Conservation (phyloP, 75 land plant genomes). For the Gnetum montanum region DNA sequence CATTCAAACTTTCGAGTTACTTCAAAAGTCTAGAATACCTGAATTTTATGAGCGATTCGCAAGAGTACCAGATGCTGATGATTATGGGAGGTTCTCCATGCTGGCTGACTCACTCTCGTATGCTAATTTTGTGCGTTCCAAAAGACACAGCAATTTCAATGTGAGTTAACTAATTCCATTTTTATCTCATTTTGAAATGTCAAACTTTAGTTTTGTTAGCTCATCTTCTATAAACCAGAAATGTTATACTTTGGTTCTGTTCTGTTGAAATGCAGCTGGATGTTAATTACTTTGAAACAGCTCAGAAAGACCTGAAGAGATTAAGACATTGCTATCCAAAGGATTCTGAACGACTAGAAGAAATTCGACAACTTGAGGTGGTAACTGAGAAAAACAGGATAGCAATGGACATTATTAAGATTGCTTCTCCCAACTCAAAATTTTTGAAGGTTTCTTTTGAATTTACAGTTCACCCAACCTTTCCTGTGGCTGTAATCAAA, state of each 20-base stretch:
- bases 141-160: no score
- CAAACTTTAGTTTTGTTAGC: no score
- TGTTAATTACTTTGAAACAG: conserved; percentile 64
- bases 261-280: conserved; percentile 21
- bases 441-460: conserved; percentile 68
- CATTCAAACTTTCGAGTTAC: conserved; percentile 79
- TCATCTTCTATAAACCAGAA: no score
- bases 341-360: conserved; percentile 47
- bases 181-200: no score
- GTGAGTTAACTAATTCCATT: no score
- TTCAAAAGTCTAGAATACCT: conserved; percentile 73
- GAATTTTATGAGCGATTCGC: no score
- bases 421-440: conserved; percentile 45
- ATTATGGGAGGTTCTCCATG: no score
- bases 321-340: conserved; percentile 43
- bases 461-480: conserved; percentile 76
- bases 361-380: conserved; percentile 67
- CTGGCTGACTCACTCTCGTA: no score
- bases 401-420: conserved; percentile 63
- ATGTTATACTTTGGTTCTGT: background rate
- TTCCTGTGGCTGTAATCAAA: conserved; percentile 75
- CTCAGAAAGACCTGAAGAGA: conserved; percentile 58
- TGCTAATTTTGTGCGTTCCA: no score
- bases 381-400: conserved; percentile 74
- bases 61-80: no score